phyloP scores from a whole-genome alignment of 805 yeast genomes.

The Saccharomycopsis amapae region DNA sequence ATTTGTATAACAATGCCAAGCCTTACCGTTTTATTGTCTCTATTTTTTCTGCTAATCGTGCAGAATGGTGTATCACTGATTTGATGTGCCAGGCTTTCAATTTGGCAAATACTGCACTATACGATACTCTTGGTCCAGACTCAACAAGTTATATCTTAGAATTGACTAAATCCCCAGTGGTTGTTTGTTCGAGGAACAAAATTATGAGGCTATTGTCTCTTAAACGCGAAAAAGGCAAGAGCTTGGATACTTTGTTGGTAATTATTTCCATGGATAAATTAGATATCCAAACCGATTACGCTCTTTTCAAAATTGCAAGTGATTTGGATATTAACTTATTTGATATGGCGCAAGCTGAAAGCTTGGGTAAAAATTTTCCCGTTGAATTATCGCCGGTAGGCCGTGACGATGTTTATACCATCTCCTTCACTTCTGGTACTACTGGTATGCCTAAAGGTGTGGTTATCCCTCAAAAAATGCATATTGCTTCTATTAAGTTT shows the following conservation, averaged over 20 bases:
- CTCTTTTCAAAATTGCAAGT: conserved; percentile 25
- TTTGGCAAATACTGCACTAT: conserved; percentile 46
- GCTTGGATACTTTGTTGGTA: conserved; percentile 32
- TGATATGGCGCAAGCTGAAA: conserved; percentile 27
- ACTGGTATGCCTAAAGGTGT: conserved; percentile 83
- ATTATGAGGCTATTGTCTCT: conserved; percentile 35
- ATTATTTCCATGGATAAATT: conserved; percentile 43
- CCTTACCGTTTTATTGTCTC: conserved; percentile 42
- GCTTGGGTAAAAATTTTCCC: conserved; percentile 32
- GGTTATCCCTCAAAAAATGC: conserved; percentile 50
- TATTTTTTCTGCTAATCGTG: conserved; percentile 48
- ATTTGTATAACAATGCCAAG: conserved; percentile 28
- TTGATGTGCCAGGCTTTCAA: conserved; percentile 57
- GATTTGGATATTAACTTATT: conserved; percentile 24
- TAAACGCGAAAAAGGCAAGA: conserved; percentile 29
- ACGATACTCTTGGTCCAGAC: conserved; percentile 51
- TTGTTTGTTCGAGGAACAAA: conserved; percentile 42
- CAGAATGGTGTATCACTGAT: conserved; percentile 67
- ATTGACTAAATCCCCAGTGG: conserved; percentile 51
- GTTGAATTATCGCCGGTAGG: conserved; percentile 39
- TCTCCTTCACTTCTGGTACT: conserved; percentile 67
- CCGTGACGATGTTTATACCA: conserved; percentile 48
- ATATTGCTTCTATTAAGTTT: conserved; percentile 33
- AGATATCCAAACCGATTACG: conserved; percentile 25
- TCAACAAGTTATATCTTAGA: conserved; percentile 58